These are phyloP conservation scores for Sarocladiaceae sp. DNA, from an alignment of 2,329 filamentous ascomycete species.

Conservation along the genomic window DNA sequence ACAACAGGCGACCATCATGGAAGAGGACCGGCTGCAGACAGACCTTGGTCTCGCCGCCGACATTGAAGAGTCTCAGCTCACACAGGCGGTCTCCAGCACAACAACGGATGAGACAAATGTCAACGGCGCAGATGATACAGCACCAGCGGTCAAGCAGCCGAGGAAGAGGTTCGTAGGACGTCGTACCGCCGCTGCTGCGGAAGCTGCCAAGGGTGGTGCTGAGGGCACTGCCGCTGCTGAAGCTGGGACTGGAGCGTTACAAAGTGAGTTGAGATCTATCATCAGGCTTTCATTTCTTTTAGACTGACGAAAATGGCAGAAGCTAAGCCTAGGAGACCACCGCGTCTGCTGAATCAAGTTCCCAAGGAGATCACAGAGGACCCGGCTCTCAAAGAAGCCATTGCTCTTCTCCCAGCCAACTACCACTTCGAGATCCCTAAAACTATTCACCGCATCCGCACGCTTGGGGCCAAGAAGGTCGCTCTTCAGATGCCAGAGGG, in stretches of 20 bases:
- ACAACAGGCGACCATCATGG: conserved; percentile 49
- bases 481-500: conserved; percentile 98
- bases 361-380: conserved; percentile 83
- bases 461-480: conserved; percentile 70
- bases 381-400: conserved; percentile 77
- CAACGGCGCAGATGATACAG: conserved; percentile 27
- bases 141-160: conserved; percentile 57
- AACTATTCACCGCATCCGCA: conserved; percentile 89
- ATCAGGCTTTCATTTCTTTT: conserved; percentile 13
- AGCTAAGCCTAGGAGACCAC: conserved; percentile 62
- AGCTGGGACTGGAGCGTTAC: conserved; percentile 26
- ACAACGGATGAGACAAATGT: conserved; percentile 15
- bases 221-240: conserved; percentile 13
- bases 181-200: conserved; percentile 61
- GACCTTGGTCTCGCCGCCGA: conserved; percentile 66
- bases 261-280: conserved; percentile 41
- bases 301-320: conserved; percentile 39
- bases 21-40: conserved; percentile 64
- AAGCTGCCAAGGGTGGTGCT: conserved; percentile 35
- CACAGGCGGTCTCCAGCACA: conserved; percentile 21
- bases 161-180: conserved; percentile 90
- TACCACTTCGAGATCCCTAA: conserved; percentile 99
- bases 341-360: conserved; percentile 84
- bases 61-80: conserved; percentile 45
- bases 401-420: conserved; percentile 82